A percentile compares a stretch with the other conserved stretches of the same genome.
Conservation (phyloP, 2,329 filamentous ascomycete species). For the Canariomyces notabilis region DNA sequence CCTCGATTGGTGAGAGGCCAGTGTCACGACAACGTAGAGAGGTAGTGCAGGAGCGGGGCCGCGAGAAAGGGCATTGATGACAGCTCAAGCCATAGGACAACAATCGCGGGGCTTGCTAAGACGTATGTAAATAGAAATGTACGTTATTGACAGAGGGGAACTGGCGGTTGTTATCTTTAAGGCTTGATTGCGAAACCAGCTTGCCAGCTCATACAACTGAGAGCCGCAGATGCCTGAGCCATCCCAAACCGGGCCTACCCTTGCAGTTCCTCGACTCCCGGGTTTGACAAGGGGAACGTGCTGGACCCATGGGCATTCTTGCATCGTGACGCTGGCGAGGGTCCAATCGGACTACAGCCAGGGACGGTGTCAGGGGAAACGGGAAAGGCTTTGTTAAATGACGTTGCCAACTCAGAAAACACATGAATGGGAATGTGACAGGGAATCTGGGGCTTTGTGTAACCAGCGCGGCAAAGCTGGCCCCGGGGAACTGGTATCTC, state of each 20-base stretch:
- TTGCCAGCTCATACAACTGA: neutral
- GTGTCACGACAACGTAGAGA: neutral
- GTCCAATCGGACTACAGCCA: constrained; percentile 1
- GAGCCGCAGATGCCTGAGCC: neutral
- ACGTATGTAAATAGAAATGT: neutral
- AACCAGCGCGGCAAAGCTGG: neutral
- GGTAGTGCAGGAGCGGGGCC: neutral
- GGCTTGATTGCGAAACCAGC: neutral
- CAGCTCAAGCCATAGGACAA: neutral
- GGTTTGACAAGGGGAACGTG: neutral
- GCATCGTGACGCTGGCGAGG: neutral
- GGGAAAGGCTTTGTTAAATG: neutral
- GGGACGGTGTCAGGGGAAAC: neutral
- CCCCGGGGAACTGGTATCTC: neutral
- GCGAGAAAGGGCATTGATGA: neutral
- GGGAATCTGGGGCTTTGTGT: neutral
- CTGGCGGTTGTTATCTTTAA: neutral
- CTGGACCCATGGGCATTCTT: neutral
- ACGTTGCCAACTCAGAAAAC: neutral
- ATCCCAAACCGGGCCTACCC: neutral
- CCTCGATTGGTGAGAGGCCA: neutral
- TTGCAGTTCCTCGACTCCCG: neutral
- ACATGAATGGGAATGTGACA: neutral
- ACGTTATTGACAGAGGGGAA: too few relatives aligned
- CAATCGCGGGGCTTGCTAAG: neutral